Evolutionary conservation across 768 basidiomycete species (phyloP), one percentile per base, ranked within the genome.

Genomic region (Fomitopsis pulvina): DNA sequence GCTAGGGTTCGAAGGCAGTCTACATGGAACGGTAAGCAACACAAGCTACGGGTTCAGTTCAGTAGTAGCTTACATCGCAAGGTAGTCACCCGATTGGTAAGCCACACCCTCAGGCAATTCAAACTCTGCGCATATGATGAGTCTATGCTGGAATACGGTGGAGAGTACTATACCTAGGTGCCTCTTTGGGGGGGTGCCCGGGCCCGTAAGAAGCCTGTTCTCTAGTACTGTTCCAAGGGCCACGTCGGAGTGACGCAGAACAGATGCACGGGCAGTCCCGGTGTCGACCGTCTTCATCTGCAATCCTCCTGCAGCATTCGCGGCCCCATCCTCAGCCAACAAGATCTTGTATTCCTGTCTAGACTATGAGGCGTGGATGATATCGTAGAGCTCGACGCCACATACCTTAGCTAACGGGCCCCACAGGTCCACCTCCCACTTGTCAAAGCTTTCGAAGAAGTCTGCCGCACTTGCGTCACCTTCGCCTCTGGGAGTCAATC

Each of bases 71-170:
- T 39, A 71, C 67, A 78, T 67, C 2, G 71, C 68, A 8, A 78
- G 61, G 57, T 78, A 78, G 53, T 78, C 76, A 8, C 76, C 76
- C 9, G 73, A 64, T 22, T 66, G 64, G 34, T 70, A 73, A 0
- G 65, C 66, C 45, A 62, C 60, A 3, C 64, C 66, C 26, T 66
- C 65, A 0, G 73, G 73, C 8, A 76, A 61, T 45, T 66, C 62
- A 39, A 76, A 67, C 41, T 71, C 72, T 72, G 42, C 11, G 26
- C 49, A 4, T 10, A 43, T 16, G 38, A 20, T 49, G 18, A 48
- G 22, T 27, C 11, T 7, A 16, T 20, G 21, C 10, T n/a, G 14
- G 12, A 34, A 3, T 5, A n/a, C 9, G 0, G 2, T 26, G 39
- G 20, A 12, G 10, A 16, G 14, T 14, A 14, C 20, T 62, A 1